A percentile compares a stretch with the other conserved stretches of the same genome.
Evolutionary conservation across 2,329 filamentous ascomycete species (phyloP).

Genomic region (Colletotrichum nymphaeae): DNA sequence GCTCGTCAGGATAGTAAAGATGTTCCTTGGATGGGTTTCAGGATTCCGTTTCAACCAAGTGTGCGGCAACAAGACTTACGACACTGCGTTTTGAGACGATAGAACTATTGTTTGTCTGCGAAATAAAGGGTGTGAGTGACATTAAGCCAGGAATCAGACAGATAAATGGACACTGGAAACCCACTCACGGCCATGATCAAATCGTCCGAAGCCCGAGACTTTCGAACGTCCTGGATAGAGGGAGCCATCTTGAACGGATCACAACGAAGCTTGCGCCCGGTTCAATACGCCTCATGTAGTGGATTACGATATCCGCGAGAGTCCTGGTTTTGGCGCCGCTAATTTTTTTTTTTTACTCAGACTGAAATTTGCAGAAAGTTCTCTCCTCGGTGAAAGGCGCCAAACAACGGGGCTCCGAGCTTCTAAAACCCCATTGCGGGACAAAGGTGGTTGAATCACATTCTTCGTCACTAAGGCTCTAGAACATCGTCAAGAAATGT

Average conservation of each 20-base stretch:
- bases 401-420: not conserved
- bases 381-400: not conserved
- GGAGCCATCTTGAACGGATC: conserved; percentile 10
- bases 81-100: conserved; percentile 94
- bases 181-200: conserved; percentile 66
- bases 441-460: not conserved
- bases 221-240: not conserved
- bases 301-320: not conserved
- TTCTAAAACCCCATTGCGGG: not conserved
- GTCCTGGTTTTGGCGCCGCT: not conserved
- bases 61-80: conserved; percentile 55
- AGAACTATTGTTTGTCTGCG: conserved; percentile 87
- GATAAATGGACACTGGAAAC: not conserved
- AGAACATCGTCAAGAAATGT: not conserved
- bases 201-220: conserved; percentile 53
- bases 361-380: not conserved
- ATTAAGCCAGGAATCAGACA: not conserved
- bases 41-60: not conserved
- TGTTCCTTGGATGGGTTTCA: conserved; percentile 48
- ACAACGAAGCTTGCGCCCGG: not conserved
- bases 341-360: not conserved
- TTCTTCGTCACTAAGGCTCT: not conserved
- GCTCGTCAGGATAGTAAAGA: conserved; percentile 80
- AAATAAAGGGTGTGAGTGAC: conserved; percentile 24
- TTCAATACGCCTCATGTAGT: not conserved